Conservation (phyloP, 306 rosid species). For the Quercus berberidifolia region DNA sequence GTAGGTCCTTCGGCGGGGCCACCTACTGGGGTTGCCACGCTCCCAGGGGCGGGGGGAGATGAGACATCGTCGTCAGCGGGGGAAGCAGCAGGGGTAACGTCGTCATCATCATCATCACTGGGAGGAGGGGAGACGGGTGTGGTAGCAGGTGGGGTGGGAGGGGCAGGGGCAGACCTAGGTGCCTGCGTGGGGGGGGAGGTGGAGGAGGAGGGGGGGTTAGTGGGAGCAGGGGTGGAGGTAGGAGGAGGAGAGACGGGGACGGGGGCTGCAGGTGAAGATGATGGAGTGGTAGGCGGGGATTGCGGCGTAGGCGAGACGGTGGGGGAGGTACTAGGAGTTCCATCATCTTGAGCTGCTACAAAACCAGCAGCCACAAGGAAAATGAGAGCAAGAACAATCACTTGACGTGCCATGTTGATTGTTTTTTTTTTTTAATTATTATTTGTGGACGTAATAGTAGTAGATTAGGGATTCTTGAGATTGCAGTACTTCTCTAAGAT, state of each 20-base stretch:
- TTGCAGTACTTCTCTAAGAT: constrained; percentile 40
- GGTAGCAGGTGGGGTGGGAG: constrained; percentile 2
- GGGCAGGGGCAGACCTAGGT: background rate
- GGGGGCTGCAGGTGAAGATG: constrained; percentile 6
- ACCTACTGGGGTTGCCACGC: constrained; percentile 16
- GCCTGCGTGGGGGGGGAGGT: background rate
- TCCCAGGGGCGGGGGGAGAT: constrained; percentile 55
- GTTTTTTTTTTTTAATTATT: background rate
- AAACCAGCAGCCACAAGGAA: constrained; percentile 31
- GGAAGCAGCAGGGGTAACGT: background rate
- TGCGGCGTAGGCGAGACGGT: constrained; percentile 25
- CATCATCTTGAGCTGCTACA: constrained; percentile 13
- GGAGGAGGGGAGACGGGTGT: constrained; percentile 2
- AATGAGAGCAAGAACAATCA: constrained; percentile 39
- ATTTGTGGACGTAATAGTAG: background rate
- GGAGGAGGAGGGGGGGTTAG: background rate
- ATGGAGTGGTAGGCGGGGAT: constrained; percentile 13
- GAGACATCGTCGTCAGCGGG: constrained; percentile 21
- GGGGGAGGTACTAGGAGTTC: constrained; percentile 36
- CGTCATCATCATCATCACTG: background rate
- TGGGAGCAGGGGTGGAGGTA: background rate
- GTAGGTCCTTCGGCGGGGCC: constrained; percentile 20
- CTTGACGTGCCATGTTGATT: constrained; percentile 27
- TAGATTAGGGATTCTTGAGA: constrained; percentile 15
- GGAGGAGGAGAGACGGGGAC: background rate